Conservation (phyloP, 1,139 yeast species). For the Hyphopichia pseudoburtonii region DNA sequence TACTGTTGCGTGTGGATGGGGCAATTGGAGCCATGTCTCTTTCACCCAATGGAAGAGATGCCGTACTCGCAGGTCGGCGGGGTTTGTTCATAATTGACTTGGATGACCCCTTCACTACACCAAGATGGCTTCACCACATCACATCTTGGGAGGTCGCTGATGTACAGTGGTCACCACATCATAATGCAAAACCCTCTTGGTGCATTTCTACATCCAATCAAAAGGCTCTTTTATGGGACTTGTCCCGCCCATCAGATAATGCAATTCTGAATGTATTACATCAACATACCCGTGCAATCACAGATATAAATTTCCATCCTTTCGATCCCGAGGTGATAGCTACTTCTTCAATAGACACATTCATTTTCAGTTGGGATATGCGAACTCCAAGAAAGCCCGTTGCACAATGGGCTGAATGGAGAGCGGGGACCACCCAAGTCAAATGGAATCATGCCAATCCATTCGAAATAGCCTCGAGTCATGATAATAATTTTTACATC, state of each 20-base stretch:
- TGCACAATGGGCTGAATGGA: slow-evolving; percentile 85
- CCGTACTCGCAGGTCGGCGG: slow-evolving; percentile 84
- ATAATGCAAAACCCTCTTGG: slow-evolving; percentile 80
- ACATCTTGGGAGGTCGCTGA: slow-evolving; percentile 99
- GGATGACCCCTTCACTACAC: slow-evolving; percentile 94
- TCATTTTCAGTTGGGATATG: slow-evolving; percentile 87
- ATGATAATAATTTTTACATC: slow-evolving; percentile 72
- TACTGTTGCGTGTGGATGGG: slow-evolving; percentile 85
- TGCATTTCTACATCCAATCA: slow-evolving; percentile 93
- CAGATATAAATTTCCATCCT: slow-evolving; percentile 93
- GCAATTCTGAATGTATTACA: slow-evolving; percentile 89
- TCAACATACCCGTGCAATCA: slow-evolving; percentile 87
- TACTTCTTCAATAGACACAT: slow-evolving; percentile 90
- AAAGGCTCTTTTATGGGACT: slow-evolving; percentile 92
- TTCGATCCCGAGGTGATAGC: slow-evolving; percentile 86
- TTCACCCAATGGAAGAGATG: slow-evolving; percentile 91
- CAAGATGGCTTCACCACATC: slow-evolving; percentile 86
- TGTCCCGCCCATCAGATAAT: slow-evolving; percentile 68
- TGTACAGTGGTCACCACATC: slow-evolving; percentile 95
- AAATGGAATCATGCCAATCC: slow-evolving; percentile 86
- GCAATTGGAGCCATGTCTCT: slow-evolving; percentile 93
- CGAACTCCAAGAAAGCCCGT: slow-evolving; percentile 73
- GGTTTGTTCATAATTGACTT: slow-evolving; percentile 89
- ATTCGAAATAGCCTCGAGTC: slow-evolving; percentile 78
- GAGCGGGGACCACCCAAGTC: slow-evolving; percentile 92